Evolutionary conservation across 2,329 filamentous ascomycete genomes (phyloP), one percentile per base, ranked within the genome.

Genomic region (Pyrenophora teres): DNA sequence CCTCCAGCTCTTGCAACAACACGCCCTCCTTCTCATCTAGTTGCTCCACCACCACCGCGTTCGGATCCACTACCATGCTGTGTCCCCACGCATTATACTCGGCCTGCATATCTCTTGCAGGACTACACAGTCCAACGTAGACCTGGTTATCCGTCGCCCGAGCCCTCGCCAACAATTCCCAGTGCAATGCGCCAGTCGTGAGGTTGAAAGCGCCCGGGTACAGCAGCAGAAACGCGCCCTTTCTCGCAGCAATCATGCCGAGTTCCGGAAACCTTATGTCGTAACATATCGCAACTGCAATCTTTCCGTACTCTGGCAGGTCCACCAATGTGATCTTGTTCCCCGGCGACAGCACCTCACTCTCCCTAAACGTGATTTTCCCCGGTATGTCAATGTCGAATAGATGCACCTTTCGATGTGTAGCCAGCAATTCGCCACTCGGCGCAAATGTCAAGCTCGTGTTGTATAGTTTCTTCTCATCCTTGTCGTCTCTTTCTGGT

Each of bases 351-450:
- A 99, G 82, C 33, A 97, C 91, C 57, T 97, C 92, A 46, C 87
- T 92, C 77, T 99, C 94, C 58, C 84, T 84, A 77, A 99, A 99
- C 10, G 78, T 87, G 73, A 99, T 96, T 78, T 92, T 92, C 56
- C 92, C 93, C 0, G 94, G 94, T 59, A 99, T 97, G 73, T 96
- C 88, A 65, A 99, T 99, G 76, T 97, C 94, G 75, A 99, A 99
- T 37, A 99, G 82, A 76, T 99, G 94, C 37, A 94, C 87, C 78
- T 99, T 99, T 64, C 94, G 85, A 74, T 97, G 92, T 2, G 87
- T 90, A 5, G 86, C 90, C n/a, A 99, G 81, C 41, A 97, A 80
- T n/a, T 81, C 73, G 3, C 94, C 94, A 8, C 81, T 77, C 0
- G 92, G 92, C 0, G 81, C 84, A 75, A 99, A 99, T 6, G 88